phyloP scores from a whole-genome alignment of 768 basidiomycete species.

The Symmetrospora coprosmae region DNA sequence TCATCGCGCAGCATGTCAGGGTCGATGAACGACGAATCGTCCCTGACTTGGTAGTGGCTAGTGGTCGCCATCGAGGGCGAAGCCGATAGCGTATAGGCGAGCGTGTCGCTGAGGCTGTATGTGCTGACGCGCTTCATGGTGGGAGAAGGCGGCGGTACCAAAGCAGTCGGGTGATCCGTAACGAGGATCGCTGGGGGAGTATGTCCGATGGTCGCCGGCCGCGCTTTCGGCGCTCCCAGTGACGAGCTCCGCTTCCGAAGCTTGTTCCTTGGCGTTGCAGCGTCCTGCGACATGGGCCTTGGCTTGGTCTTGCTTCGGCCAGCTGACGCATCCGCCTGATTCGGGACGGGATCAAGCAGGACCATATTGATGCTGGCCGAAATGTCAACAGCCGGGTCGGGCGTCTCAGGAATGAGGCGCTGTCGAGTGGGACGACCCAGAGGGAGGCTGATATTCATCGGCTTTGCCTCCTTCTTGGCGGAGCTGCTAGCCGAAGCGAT shows the following conservation, averaged over 20 bases:
- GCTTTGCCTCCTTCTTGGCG: not conserved
- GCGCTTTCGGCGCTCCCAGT: not conserved
- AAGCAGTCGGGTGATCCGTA: constrained; percentile 1
- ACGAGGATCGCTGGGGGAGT: constrained; percentile 4
- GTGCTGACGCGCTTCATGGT: not conserved
- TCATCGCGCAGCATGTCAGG: too few relatives aligned
- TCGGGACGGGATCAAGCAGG: not conserved
- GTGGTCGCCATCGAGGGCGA: not conserved
- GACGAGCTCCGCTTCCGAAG: not conserved
- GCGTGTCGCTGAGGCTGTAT: constrained; percentile 2
- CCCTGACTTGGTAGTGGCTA: not conserved
- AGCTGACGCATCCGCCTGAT: too few relatives aligned
- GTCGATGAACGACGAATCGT: not conserved
- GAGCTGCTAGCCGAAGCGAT: not conserved
- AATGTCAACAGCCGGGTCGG: not conserved
- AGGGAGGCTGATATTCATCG: not conserved
- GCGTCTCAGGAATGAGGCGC: too few relatives aligned
- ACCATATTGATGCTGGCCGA: not conserved
- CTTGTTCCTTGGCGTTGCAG: not conserved
- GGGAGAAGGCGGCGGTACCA: constrained; percentile 2
- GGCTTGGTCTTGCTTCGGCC: not conserved
- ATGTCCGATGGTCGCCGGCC: not conserved
- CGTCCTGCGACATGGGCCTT: not conserved
- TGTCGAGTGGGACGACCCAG: too few relatives aligned
- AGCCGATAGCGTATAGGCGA: constrained; percentile 7